phyloP scores from a whole-genome alignment of 495 filamentous ascomycete species.

The Pseudoneurospora amorphoporcata region DNA sequence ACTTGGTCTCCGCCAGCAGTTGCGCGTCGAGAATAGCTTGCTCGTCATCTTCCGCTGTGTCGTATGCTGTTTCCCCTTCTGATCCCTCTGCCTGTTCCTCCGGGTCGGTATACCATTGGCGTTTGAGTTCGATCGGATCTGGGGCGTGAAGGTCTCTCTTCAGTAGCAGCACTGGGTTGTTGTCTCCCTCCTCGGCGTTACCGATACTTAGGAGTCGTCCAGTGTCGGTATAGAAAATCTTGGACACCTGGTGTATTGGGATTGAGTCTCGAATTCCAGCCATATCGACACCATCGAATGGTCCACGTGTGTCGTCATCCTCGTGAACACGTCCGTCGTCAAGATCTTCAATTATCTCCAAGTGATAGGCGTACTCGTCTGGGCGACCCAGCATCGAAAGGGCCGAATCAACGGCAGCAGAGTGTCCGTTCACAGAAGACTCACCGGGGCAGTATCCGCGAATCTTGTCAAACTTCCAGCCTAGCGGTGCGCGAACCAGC shows the following conservation, averaged over 20 bases:
- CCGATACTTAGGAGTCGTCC: conserved; percentile 89
- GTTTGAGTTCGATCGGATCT: conserved; percentile 43
- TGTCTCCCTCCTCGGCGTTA: conserved; percentile 59
- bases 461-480: conserved; percentile 18
- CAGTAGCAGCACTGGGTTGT: conserved; percentile 76
- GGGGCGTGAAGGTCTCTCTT: conserved; percentile 73
- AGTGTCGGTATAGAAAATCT: conserved; percentile 96
- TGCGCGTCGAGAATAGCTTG: conserved; percentile 64
- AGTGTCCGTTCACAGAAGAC: neutral
- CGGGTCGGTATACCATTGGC: conserved; percentile 14
- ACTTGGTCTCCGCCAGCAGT: conserved; percentile 40
- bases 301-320: conserved; percentile 54
- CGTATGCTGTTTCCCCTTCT: neutral
- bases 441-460: conserved; percentile 11
- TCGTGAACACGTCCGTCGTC: conserved; percentile 86
- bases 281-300: conserved; percentile 59
- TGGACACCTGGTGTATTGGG: conserved; percentile 84
- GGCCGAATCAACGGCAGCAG: neutral
- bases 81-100: neutral
- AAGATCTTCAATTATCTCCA: conserved; percentile 84
- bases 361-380: conserved; percentile 78
- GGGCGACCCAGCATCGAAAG: neutral
- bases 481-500: conserved; percentile 45
- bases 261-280: conserved; percentile 79
- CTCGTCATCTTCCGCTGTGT: conserved; percentile 17